A percentile compares a stretch with the other conserved stretches of the same genome.
Conservation (phyloP, 176 grass and related monocot genomes). For the Lolium multiflorum region DNA sequence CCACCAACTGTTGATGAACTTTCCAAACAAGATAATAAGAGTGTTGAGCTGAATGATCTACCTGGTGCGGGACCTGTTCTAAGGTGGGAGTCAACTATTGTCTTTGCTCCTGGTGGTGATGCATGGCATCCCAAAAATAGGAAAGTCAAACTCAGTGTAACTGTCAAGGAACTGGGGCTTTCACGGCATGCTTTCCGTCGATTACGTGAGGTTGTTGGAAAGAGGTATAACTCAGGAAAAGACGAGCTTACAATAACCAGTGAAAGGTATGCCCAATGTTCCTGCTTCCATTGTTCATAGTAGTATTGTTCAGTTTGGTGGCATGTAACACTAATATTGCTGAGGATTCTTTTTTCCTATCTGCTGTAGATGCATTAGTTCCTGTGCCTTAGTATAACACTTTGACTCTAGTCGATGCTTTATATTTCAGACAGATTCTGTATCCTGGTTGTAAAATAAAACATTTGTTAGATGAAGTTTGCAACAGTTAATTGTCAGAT, state of each 20-base stretch:
- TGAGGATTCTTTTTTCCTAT: background rate
- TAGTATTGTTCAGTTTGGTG: constrained; percentile 18
- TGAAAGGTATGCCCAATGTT: constrained; percentile 70
- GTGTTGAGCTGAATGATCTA: no score
- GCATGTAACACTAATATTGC: constrained; percentile 25
- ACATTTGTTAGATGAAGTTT: constrained; percentile 5
- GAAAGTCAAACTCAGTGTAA: no score
- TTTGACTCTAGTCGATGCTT: background rate
- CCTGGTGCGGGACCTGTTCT: no score
- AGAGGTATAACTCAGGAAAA: no score
- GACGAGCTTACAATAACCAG: constrained; percentile 91
- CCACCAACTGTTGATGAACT: no score
- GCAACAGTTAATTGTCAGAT: constrained; percentile 13
- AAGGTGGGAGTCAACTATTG: no score
- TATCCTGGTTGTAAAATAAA: constrained; percentile 12
- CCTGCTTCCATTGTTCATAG: background rate
- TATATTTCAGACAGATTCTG: background rate
- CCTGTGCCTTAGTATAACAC: constrained; percentile 2
- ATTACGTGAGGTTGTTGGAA: no score
- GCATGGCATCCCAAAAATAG: no score
- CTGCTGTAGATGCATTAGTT: background rate
- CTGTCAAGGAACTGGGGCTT: no score
- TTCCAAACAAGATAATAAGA: no score
- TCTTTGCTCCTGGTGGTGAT: no score
- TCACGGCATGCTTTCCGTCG: no score